A percentile compares a stretch with the other conserved stretches of the same genome.
Conservation (phyloP, 2,329 filamentous ascomycete species). For the Pseudogymnoascus sp. region DNA sequence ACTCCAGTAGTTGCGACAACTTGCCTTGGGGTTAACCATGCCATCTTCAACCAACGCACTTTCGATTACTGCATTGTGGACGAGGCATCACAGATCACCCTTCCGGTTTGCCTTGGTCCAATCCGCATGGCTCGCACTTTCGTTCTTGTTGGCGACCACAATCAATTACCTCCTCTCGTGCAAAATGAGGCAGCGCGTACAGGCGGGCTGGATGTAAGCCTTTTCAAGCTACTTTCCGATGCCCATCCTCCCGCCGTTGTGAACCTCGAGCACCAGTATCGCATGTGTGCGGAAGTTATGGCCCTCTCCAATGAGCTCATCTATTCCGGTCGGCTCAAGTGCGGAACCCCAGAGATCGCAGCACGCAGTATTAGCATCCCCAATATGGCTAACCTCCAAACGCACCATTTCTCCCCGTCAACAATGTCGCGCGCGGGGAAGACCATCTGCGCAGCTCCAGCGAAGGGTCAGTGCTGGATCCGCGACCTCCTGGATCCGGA, state of each 20-base stretch:
- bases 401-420: conserved; percentile 48
- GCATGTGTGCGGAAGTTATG: conserved; percentile 98
- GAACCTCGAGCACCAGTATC: conserved; percentile 90
- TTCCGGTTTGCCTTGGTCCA: conserved; percentile 88
- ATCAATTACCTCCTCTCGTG: conserved; percentile 88
- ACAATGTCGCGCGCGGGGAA: conserved; percentile 36
- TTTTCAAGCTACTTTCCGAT: conserved; percentile 91
- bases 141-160: conserved; percentile 92
- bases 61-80: conserved; percentile 99
- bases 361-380: conserved; percentile 59
- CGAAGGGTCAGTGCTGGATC: conserved; percentile 58
- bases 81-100: conserved; percentile 92
- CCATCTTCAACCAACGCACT: conserved; percentile 74
- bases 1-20: conserved; percentile 90
- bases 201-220: conserved; percentile 80
- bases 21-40: conserved; percentile 83
- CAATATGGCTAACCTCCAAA: conserved; percentile 49
- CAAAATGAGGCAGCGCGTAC: conserved; percentile 80
- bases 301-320: conserved; percentile 85
- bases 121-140: conserved; percentile 90
- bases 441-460: conserved; percentile 47
- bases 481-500: conserved; percentile 59
- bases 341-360: conserved; percentile 71
- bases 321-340: conserved; percentile 83
- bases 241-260: conserved; percentile 79